Percentiles rank a stretch among this genome's conserved stretches.
Conservation (phyloP, 495 filamentous ascomycete species). For the Ramalina peruviana region DNA sequence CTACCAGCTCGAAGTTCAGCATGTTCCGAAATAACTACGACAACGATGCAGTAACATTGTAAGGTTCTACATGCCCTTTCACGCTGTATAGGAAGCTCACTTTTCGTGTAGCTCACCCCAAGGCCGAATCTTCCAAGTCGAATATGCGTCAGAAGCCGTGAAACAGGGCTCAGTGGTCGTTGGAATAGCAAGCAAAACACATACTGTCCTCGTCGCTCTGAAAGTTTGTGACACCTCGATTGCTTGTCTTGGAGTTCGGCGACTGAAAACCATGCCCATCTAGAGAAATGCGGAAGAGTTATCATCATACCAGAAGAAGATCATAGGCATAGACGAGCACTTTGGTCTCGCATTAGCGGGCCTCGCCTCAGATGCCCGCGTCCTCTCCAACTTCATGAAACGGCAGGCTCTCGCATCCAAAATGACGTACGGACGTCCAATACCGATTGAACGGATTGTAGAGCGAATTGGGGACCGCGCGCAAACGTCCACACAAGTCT, state of each 20-base stretch:
- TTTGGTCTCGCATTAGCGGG: slow-evolving; percentile 92
- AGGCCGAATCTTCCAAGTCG: slow-evolving; percentile 98
- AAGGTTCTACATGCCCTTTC: slow-evolving; percentile 24
- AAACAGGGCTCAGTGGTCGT: slow-evolving; percentile 98
- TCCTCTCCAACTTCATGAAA: slow-evolving; percentile 99
- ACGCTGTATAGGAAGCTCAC: slow-evolving; percentile 12
- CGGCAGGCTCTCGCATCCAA: slow-evolving; percentile 91
- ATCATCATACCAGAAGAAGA: slow-evolving; percentile 98
- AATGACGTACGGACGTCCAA: slow-evolving; percentile 87
- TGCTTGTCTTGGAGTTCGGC: background rate
- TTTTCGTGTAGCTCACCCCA: slow-evolving; percentile 67
- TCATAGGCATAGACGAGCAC: slow-evolving; percentile 92
- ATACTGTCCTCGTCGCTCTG: slow-evolving; percentile 86
- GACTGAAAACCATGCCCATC: background rate
- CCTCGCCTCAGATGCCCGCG: slow-evolving; percentile 92
- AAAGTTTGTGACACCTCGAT: slow-evolving; percentile 50
- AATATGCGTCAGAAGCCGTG: slow-evolving; percentile 96
- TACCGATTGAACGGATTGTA: slow-evolving; percentile 77
- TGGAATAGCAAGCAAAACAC: slow-evolving; percentile 92
- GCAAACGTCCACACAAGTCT: slow-evolving; percentile 94
- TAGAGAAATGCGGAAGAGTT: slow-evolving; percentile 98
- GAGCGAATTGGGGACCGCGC: slow-evolving; percentile 87
- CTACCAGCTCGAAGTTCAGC: slow-evolving; percentile 17
- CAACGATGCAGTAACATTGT: slow-evolving; percentile 99
- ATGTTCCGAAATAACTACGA: slow-evolving; percentile 99